Conservation (phyloP, 2,329 filamentous ascomycete species). For the Arthrobotrys entomopaga region DNA sequence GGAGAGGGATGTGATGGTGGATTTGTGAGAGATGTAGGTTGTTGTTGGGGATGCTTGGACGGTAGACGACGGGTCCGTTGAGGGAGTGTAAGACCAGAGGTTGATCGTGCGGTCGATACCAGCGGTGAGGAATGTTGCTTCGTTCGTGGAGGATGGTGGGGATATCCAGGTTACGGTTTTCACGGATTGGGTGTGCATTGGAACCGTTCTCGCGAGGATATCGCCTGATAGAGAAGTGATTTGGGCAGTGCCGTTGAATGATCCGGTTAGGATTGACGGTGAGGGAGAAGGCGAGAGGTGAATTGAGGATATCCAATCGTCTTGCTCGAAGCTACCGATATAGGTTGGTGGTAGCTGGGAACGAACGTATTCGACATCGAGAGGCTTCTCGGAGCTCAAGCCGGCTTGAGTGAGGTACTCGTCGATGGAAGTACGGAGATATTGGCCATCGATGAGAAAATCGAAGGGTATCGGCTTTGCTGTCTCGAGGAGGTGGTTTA, state of each 20-base stretch:
- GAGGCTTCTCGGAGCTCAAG: constrained; percentile 84
- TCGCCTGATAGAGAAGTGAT: constrained; percentile 92
- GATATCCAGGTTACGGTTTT: constrained; percentile 83
- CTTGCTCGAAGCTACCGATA: constrained; percentile 92
- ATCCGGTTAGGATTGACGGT: constrained; percentile 81
- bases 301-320: constrained; percentile 93
- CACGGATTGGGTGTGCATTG: constrained; percentile 79
- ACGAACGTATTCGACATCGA: constrained; percentile 91
- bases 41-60: constrained; percentile 70
- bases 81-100: constrained; percentile 83
- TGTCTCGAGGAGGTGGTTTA: constrained; percentile 78
- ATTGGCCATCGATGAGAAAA: constrained; percentile 93
- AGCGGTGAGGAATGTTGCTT: constrained; percentile 79
- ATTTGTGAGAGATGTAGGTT: constrained; percentile 53
- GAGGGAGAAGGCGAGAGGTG: constrained; percentile 73
- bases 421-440: constrained; percentile 86
- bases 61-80: constrained; percentile 70
- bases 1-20: constrained; percentile 49
- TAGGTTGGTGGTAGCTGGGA: constrained; percentile 89
- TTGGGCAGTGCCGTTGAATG: constrained; percentile 87
- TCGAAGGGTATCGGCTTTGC: constrained; percentile 80
- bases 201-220: constrained; percentile 74
- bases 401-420: constrained; percentile 88
- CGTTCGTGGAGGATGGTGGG: constrained; percentile 64
- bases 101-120: constrained; percentile 86